Evolutionary conservation across 371 early-diverging fungal species (phyloP), one percentile per base, ranked within the genome.

Genomic region (Lichtheimia corymbifera): DNA sequence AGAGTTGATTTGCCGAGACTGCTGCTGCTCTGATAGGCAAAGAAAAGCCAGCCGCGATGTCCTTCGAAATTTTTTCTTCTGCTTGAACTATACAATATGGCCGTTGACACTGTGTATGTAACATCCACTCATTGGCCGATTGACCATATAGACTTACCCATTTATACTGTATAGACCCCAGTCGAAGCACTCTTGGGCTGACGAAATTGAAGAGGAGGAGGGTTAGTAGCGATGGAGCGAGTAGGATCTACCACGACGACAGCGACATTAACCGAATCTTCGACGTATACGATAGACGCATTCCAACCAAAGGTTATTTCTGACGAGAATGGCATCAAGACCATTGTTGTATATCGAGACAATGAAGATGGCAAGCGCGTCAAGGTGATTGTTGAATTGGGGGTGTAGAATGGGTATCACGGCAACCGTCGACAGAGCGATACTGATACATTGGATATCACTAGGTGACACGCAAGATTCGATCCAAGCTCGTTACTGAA

Each of bases 281-380:
- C 41, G 45, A 18, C 28, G 11, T 25, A 11, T 49, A 49, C 24
- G 49, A 53, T 55, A 82, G 83, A 79, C 69, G 68, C 74, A 35
- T 83, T 74, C 59, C 79, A 78, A 59, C 71, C 82, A 59, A 80
- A 84, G 73, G 71, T 80, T 51, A 85, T 83, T 62, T 81, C 84
- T 55, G 92, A 92, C 47, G 88, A 86, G 62, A 93, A 95, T 60
- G 95, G 94, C 49, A 88, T 93, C 64, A 91, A 91, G 69, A 87
- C 89, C 30, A 83, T 91, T 58, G 82, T 92, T 55, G 92, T 92
- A 81, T 90, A 86, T 79, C 84, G 83, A 67, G 78, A 82, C 35
- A 94, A 93, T 65, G 95, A 93, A 27, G 92, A 93, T 49, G 94
- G 95, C 73, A 90, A 91, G 70, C 91, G 85, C 74, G 93, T 95